phyloP scores from a whole-genome alignment of 2,329 filamentous ascomycete genomes.

The Epichloe sibirici region DNA sequence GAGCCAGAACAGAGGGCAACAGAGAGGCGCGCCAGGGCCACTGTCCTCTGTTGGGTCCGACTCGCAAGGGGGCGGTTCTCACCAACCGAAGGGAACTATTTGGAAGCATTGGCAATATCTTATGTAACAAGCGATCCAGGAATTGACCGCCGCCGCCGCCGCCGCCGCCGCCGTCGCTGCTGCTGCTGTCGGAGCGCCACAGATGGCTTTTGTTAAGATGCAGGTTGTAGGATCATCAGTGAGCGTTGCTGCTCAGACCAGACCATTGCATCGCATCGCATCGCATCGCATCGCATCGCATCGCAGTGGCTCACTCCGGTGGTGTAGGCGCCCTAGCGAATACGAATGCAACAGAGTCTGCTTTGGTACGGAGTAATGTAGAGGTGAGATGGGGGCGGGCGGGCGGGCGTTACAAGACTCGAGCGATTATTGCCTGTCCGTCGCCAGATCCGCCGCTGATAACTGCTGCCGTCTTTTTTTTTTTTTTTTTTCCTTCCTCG shows the following conservation, averaged over 20 bases:
- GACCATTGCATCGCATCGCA: background rate
- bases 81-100: background rate
- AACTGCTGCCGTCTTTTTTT: background rate
- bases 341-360: background rate
- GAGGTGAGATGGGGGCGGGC: background rate
- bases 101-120: background rate
- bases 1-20: background rate
- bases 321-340: background rate
- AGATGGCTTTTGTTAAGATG: background rate
- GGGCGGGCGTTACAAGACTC: background rate
- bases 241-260: background rate
- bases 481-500: background rate
- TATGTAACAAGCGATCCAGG: background rate
- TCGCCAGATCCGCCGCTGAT: background rate
- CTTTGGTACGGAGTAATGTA: background rate
- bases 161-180: background rate
- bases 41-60: background rate
- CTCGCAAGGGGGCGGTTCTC: background rate
- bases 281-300: background rate
- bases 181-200: slow-evolving; percentile 2
- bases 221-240: background rate
- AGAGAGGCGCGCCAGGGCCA: background rate
- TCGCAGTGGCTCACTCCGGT: background rate
- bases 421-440: background rate
- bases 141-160: background rate